Conservation (phyloP, 2,329 filamentous ascomycete genomes). For the Plectosphaerella plurivora region DNA sequence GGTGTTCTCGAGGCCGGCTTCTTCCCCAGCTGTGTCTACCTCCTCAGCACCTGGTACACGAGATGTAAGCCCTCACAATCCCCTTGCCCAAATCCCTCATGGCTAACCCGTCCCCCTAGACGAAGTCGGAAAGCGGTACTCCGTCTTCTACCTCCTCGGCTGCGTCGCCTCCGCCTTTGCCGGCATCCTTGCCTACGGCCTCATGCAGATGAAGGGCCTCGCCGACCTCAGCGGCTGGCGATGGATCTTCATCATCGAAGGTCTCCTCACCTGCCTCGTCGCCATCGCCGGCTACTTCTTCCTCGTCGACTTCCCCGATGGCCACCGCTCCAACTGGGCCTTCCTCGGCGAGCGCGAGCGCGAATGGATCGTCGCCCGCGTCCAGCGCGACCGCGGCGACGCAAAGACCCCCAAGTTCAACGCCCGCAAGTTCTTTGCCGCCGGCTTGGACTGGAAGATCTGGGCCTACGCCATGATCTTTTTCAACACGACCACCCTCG, state of each 20-base stretch:
- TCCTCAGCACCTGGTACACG: constrained; percentile 72
- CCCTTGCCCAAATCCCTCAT: too few relatives aligned
- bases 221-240: constrained; percentile 55
- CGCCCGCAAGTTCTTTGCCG: constrained; percentile 38
- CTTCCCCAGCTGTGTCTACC: constrained; percentile 66
- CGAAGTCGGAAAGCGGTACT: constrained; percentile 67
- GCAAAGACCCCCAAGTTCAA: constrained; percentile 49
- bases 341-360: constrained; percentile 50
- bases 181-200: constrained; percentile 65
- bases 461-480: constrained; percentile 60
- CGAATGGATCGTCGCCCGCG: constrained; percentile 47
- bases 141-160: constrained; percentile 65
- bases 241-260: constrained; percentile 61
- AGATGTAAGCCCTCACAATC: constrained; percentile 35
- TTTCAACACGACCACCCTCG: constrained; percentile 65
- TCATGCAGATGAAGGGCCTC: constrained; percentile 60
- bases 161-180: constrained; percentile 62
- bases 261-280: constrained; percentile 48
- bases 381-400: constrained; percentile 55
- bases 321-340: constrained; percentile 40
- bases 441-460: constrained; percentile 49
- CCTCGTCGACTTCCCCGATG: constrained; percentile 62
- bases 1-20: constrained; percentile 67
- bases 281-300: constrained; percentile 49
- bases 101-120: constrained; percentile 29